Evolutionary conservation across 371 early-diverging fungal species (phyloP).

Genomic region (Mortierella sp.): DNA sequence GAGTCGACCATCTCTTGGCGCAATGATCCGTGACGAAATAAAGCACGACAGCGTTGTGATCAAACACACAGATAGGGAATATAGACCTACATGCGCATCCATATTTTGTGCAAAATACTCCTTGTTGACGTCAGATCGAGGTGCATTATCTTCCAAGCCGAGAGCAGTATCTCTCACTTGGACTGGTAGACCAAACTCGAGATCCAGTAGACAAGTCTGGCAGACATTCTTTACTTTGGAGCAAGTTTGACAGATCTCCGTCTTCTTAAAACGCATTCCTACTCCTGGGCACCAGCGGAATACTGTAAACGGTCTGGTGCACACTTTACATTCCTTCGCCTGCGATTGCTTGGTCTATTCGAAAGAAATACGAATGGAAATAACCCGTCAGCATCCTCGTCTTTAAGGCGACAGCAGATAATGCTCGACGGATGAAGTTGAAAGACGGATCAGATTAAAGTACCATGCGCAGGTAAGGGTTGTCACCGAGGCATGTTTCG

Average conservation of each 20-base stretch:
- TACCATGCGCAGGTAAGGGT: conserved; percentile 98
- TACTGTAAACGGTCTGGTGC: conserved; percentile 94
- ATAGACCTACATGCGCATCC: conserved; percentile 75
- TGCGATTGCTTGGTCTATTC: conserved; percentile 79
- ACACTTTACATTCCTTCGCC: conserved; percentile 96
- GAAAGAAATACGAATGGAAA: not conserved
- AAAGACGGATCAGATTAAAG: not conserved
- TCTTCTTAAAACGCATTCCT: conserved; percentile 95
- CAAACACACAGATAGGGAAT: not conserved
- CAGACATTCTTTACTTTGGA: conserved; percentile 98
- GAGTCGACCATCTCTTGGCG: too few species aligned
- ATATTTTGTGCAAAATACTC: conserved; percentile 89
- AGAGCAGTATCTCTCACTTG: conserved; percentile 94
- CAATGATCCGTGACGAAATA: too few species aligned
- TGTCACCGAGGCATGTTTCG: conserved; percentile 97
- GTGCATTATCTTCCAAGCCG: conserved; percentile 78
- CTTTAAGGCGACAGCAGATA: too few species aligned
- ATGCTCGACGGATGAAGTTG: too few species aligned
- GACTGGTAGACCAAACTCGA: conserved; percentile 93
- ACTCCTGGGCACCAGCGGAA: conserved; percentile 97
- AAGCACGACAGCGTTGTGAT: not conserved
- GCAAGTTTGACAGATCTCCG: conserved; percentile 97
- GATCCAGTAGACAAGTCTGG: conserved; percentile 96
- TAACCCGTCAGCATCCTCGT: not conserved
- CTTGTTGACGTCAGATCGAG: conserved; percentile 87